Evolutionary conservation across 2,329 filamentous ascomycete genomes (phyloP).

Genomic region (Colletotrichum scovillei): DNA sequence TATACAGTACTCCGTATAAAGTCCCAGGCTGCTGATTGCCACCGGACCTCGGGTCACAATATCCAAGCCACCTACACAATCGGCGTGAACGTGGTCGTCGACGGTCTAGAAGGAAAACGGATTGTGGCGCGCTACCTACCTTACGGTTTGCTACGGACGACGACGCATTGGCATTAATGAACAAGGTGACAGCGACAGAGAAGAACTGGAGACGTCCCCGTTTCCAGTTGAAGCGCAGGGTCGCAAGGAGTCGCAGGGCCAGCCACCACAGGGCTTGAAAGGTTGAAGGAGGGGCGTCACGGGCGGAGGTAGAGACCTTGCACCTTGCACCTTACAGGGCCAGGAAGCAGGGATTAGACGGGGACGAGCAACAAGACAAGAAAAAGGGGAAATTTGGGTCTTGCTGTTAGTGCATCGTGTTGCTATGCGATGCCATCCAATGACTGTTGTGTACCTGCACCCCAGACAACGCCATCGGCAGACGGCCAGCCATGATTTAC

Average conservation of each 20-base stretch:
- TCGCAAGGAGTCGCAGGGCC: background rate
- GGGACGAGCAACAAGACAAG: background rate
- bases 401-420: conserved; percentile 17
- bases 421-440: conserved; percentile 21
- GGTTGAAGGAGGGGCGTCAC: conserved; percentile 9
- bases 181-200: conserved; percentile 27
- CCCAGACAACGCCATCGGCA: conserved; percentile 3
- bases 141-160: conserved; percentile 7
- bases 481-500: background rate
- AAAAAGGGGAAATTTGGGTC: conserved; percentile 30
- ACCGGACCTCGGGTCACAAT: background rate
- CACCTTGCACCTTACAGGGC: background rate
- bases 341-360: conserved; percentile 8
- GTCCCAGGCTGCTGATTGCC: conserved; percentile 2
- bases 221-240: conserved; percentile 9
- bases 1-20: too few species aligned
- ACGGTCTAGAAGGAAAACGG: conserved; percentile 21
- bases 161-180: conserved; percentile 22
- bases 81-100: conserved; percentile 2
- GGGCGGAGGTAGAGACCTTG: background rate
- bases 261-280: conserved; percentile 8
- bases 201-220: conserved; percentile 15
- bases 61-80: conserved; percentile 23
- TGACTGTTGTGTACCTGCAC: background rate
- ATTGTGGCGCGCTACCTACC: conserved; percentile 11